Conservation (phyloP, 306 rosid genomes). For the Lagenaria siceraria region DNA sequence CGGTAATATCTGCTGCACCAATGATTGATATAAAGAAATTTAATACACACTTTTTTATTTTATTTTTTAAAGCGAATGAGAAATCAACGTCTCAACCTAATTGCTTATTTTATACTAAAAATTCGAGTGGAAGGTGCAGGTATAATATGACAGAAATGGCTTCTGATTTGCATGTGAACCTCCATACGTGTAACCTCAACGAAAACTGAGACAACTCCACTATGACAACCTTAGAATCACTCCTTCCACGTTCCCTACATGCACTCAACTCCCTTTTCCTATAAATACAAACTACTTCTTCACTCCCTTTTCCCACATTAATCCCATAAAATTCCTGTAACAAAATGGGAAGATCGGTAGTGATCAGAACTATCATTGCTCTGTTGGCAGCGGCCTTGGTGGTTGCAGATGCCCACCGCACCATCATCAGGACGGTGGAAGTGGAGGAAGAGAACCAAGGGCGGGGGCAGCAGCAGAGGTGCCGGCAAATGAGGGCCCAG, state of each 20-base stretch:
- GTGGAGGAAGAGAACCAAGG: neutral
- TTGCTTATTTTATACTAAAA: no score
- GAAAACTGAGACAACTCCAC: neutral
- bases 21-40: no score
- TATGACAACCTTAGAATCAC: neutral
- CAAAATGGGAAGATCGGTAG: neutral
- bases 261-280: neutral
- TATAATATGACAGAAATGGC: neutral
- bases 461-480: neutral
- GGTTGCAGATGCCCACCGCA: neutral
- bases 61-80: no score
- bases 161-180: neutral
- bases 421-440: constrained; percentile 5
- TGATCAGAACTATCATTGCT: neutral
- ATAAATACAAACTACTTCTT: neutral
- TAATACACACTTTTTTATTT: no score
- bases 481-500: neutral
- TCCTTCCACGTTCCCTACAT: neutral
- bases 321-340: no score
- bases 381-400: neutral
- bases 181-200: neutral
- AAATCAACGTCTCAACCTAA: no score
- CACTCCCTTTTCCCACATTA: neutral
- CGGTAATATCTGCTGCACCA: no score
- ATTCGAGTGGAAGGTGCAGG: no score